Evolutionary conservation across 73 alveolate genomes (phyloP), one percentile per base, ranked within the genome.

Genomic region (Uronychia binucleata): DNA sequence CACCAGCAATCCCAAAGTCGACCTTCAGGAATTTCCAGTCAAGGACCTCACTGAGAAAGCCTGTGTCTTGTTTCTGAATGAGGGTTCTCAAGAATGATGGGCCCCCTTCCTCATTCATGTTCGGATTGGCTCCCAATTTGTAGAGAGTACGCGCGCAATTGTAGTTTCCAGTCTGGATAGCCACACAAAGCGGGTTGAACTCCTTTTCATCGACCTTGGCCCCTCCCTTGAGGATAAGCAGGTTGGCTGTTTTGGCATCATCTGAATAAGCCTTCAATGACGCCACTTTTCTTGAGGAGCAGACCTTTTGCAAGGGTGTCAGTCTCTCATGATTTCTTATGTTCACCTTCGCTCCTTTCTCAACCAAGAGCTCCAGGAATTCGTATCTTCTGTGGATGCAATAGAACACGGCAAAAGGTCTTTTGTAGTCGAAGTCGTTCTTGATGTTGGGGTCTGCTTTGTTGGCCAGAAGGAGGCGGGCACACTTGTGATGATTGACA

Each of bases 301-400:
- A 75, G 1, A 75, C 81, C 58, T 28, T 75, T 27, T 75, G 27
- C 58, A 75, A 26, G 27, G 81, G 81, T 5, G 46, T 26, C 58
- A 26, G 5, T 28, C 81, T 58, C 30, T 75, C 58, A 27, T 30
- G 28, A 27, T 75, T 75, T 28, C 11, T 26, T 1, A 75, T 27
- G 27, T 30, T 27, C 5, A 27, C 31, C 5, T 25, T 5, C 28
- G 59, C 81, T 75, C 81, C 81, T 13, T 28, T 26, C 46, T 28
- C n/a, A 1, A 75, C 27, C 30, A 75, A 27, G 1, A 46, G 67
- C 19, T 46, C 5, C n/a, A 46, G 67, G 19, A 46, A 46, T 11
- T 46, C 19, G 67, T 46, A 46, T 5, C 19, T 46, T 19, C 19
- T 46, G n/a, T 46, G 67, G 19, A 46, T 5, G 19, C 67, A 46